Percentiles rank a stretch among this genome's conserved stretches.
These are phyloP conservation scores for Ceratocystis lukuohia DNA, from an alignment of 2,329 filamentous ascomycete species.

Conservation along the genomic window DNA sequence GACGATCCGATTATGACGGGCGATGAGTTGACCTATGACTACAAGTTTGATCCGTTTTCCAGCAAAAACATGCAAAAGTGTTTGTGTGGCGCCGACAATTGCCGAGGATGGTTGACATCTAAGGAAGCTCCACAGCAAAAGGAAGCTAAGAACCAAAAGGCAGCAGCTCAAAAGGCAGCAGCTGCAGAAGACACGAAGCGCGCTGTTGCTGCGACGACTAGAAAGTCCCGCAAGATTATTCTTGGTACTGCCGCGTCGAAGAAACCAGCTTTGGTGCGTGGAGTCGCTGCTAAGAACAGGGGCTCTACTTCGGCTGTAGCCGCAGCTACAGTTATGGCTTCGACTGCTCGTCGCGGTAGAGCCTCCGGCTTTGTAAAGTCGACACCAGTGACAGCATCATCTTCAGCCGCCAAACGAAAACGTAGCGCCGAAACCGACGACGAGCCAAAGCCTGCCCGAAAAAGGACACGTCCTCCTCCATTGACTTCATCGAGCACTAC, in stretches of 20 bases:
- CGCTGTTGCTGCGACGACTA: constrained; percentile 21
- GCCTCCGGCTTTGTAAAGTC: background rate
- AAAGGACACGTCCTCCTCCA: constrained; percentile 1
- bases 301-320: constrained; percentile 8
- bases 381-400: constrained; percentile 20
- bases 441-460: constrained; percentile 4
- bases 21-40: constrained; percentile 92
- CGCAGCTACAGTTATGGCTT: background rate
- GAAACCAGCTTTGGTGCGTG: constrained; percentile 6
- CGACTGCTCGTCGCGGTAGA: background rate
- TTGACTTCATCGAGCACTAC: background rate
- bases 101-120: constrained; percentile 50
- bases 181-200: constrained; percentile 39
- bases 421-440: background rate
- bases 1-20: constrained; percentile 83
- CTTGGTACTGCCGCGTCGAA: constrained; percentile 9
- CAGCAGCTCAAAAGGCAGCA: constrained; percentile 26
- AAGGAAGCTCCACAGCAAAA: constrained; percentile 41
- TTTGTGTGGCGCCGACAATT: constrained; percentile 49
- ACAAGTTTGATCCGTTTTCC: constrained; percentile 58
- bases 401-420: constrained; percentile 17
- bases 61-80: constrained; percentile 55
- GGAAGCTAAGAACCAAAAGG: constrained; percentile 27
- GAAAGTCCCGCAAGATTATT: constrained; percentile 9
- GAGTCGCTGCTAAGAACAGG: constrained; percentile 12